Evolutionary conservation across 139 green algal species (phyloP), one percentile per base, ranked within the genome.

Genomic region (Micractinium conductrix): DNA sequence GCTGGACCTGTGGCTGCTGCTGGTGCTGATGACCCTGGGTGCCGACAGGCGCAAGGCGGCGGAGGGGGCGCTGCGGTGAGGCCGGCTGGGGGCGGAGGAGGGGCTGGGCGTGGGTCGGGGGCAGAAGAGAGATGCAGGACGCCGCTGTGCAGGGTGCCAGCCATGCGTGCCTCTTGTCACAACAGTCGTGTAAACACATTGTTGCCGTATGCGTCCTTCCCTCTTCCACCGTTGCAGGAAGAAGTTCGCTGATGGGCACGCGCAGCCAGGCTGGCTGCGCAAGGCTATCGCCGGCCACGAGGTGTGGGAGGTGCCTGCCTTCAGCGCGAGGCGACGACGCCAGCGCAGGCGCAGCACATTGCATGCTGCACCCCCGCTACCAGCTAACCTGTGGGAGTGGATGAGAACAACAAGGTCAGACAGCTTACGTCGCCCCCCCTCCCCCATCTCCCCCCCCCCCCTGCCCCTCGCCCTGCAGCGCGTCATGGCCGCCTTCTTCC

Each of bases 1-100:
- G 0, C 62, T 91, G 26, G 87, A 91, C 81, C 24, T 91, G 19
- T 91, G 87, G 87, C 63, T 89, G 48, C 85, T 91, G 45, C 38
- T 87, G 48, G 53, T 81, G 53, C 22, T 89, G 50, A 30, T 80
- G 35, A 74, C 70, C 53, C 43, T 86, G 53, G 83, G 68, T 17
- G 58, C 55, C 1, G 60, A 78, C 43, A 48, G 75, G 38, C 78
- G 69, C 42, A 83, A 81, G 44, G 53, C 55, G 37, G 80, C 74
- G 30, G 87, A 90, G 44, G n/a, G 21, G 40, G 28, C 84, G 35
- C 55, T 90, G 63, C 84, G 68, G 58, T 82, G 76, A 73, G 76
- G 21, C n/a, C n/a, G n/a, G 22, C 12, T 17, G 28, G 72, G 9
- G 35, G 28, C 4, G 26, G 60, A 40, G 63, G 6, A 43, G 6